Evolutionary conservation across 768 basidiomycete genomes (phyloP), one percentile per base, ranked within the genome.

Genomic region (Cystofilobasidium capitatum): DNA sequence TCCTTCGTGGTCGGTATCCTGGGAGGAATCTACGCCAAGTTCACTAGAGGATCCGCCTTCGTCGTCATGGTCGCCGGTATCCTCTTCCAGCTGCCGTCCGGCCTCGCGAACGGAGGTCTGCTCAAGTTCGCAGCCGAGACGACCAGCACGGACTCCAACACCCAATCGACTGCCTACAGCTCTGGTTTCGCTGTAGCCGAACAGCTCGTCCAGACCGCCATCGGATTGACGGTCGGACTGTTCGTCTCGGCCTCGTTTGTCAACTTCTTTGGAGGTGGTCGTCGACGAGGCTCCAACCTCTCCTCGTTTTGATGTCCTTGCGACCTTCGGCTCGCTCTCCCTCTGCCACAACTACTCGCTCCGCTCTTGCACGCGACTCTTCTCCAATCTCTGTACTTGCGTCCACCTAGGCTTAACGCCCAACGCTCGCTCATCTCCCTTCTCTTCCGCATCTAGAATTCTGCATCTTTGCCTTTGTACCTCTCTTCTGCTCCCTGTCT

Each of bases 41-140:
- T 89, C 75, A 85, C 86, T 72, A 79, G 80, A 3, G 87, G 88
- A 60, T 69, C 72, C 5, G 84, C 87, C 1, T 91, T 90, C 73
- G 87, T 89, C 26, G 84, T 91, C 68, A 88, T 89, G 84, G 87
- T 88, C 70, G 88, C 86, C 0, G 88, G 87, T 29, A 87, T 91
- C 58, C 80, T 91, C 20, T 88, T 91, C 79, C 90, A 91, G 77
- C 81, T 91, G 1, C 89, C 89, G 0, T 88, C 87, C 10, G 89
- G 89, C 44, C 81, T 91, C 14, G 84, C 86, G 10, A 88, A 84
- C 51, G 88, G 88, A 14, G 89, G 89, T 36, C 82, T 91, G 9
- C 81, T 92, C 40, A 69, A 68, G 58, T 74, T 71, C 35, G 72
- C 72, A 1, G 77, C 81, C 49, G 71, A 72, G 37, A 66, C 71